Evolutionary conservation across 1,284 basidiomycete species (phyloP), one percentile per base, ranked within the genome.

Genomic region (Rhodotorula sp.): DNA sequence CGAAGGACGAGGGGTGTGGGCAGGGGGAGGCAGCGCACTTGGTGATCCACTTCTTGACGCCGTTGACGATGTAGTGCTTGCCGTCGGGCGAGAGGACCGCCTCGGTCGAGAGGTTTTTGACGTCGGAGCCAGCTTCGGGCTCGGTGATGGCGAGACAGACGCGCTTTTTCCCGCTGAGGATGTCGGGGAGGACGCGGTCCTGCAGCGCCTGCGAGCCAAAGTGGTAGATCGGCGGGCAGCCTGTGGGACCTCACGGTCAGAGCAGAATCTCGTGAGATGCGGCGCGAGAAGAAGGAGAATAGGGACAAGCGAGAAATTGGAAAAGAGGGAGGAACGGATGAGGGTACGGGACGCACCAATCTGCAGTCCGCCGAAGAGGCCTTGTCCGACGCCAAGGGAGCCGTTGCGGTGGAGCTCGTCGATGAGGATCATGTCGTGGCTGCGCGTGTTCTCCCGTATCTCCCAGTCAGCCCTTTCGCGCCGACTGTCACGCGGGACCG

Each of bases 141-240:
- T 78, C 77, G 13, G 77, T 78, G 39, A 75, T 71, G 19, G 72
- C 82, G 32, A 83, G 78, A 64, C 80, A 80, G 72, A 83, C 80
- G 54, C 80, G 80, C 78, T 83, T 82, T 62, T 81, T 79, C 41
- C 82, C 82, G 32, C 70, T 70, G 34, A 83, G 70, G 15, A 81
- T 79, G 19, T 82, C 81, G 74, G 83, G 82, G 32, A 83, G 75
- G 60, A 83, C 77, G 67, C 81, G 79, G 70, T 82, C 77, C 77
- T 83, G 81, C 44, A 83, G 76, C 61, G 79, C 80, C 27, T 80
- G 76, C 8, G 78, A 78, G 59, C 82, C 82, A 73, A 81, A 83
- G 77, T 82, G 80, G 75, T 81, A 78, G 44, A 83, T 74, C 27
- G 76, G 73, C 21, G 77, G 77, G 17, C 57, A 54, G 27, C 74